Conservation (phyloP, 1,139 yeast genomes). For the Candida albicans region DNA sequence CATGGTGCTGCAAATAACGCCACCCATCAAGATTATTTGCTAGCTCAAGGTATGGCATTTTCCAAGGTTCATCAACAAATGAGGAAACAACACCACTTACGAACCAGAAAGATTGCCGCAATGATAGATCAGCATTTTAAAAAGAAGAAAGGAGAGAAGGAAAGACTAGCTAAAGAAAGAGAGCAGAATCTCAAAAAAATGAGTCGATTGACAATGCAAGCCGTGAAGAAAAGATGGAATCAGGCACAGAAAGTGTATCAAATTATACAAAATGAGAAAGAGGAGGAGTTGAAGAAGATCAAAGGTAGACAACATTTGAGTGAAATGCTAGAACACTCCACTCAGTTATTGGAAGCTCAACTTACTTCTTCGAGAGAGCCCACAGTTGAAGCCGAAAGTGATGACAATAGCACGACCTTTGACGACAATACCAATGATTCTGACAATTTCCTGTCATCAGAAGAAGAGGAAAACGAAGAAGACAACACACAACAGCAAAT, state of each 20-base stretch:
- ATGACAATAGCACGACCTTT: constrained; percentile 21
- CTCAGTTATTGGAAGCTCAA: constrained; percentile 86
- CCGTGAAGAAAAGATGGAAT: constrained; percentile 88
- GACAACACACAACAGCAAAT: constrained; percentile 2
- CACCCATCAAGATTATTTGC: constrained; percentile 69
- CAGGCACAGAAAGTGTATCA: constrained; percentile 83
- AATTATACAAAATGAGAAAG: constrained; percentile 52
- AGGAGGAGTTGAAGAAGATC: constrained; percentile 66
- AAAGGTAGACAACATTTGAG: constrained; percentile 88
- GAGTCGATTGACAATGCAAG: constrained; percentile 78
- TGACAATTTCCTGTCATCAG: constrained; percentile 23
- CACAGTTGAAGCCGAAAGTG: constrained; percentile 21
- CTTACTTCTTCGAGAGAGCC: constrained; percentile 41
- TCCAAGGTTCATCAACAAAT: constrained; percentile 71
- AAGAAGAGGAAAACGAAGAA: constrained; percentile 33
- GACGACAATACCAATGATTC: constrained; percentile 22
- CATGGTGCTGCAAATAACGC: constrained; percentile 44
- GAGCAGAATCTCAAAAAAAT: constrained; percentile 66
- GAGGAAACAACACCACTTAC: constrained; percentile 63
- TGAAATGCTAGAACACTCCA: constrained; percentile 87
- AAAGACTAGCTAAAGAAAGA: constrained; percentile 68
- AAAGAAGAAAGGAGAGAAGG: constrained; percentile 85
- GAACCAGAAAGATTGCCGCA: constrained; percentile 70
- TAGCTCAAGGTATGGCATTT: constrained; percentile 73
- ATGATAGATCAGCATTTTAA: constrained; percentile 89